Base-by-base conservation (phyloP, 73 alveolate genomes). In the Paramecium primaurelia region DNA sequence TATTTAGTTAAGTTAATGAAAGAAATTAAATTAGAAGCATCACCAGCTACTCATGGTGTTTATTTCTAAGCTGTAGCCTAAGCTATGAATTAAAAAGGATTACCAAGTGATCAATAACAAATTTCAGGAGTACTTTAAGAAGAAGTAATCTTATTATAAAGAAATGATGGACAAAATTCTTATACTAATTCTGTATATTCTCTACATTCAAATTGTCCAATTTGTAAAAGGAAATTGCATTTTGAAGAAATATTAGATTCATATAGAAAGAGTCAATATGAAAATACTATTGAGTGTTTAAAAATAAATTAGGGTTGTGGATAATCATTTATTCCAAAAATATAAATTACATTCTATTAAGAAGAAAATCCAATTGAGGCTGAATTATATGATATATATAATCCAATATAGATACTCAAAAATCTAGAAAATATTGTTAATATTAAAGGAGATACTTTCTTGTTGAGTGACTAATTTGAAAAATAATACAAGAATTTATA, bases 1-100 rank as follows among this genome's bases (percentile, higher is more conserved):
- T 59, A 87, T 9, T 60, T 87, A 22, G 93, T 87, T 4, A 64
- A 59, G 71, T 37, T 58, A n/a, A 87, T 87, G 93, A 87, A 87
- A 64, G 88, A 60, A 25, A 64, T 64, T 20, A 87, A 87, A 40
- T 59, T 87, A 1, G 93, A 87, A 87, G 77, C 93, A n/a, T 87
- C 93, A 2, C 93, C 93, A 42, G 86, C 86, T 14, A 87, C 93
- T 16, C 93, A 87, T 58, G 93, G 93, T 1, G 59, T 64, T 11
- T 87, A 64, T 77, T 87, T 87, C 34, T 87, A 59, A 20, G 88
- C 93, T 34, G 86, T 87, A 28, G 86, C 93, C 37, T 5, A 87
- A 37, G 71, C 93, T 14, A 42, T 75, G 68, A 75, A 38, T 42
- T 18, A 36, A 25, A 75, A 75, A 36, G 88, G 88, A 38, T 38